A percentile compares a stretch with the other conserved stretches of the same genome.
These are phyloP conservation scores for Berberis thunbergii DNA, from an alignment of 164 flowering plant genomes.

Conservation along the genomic window DNA sequence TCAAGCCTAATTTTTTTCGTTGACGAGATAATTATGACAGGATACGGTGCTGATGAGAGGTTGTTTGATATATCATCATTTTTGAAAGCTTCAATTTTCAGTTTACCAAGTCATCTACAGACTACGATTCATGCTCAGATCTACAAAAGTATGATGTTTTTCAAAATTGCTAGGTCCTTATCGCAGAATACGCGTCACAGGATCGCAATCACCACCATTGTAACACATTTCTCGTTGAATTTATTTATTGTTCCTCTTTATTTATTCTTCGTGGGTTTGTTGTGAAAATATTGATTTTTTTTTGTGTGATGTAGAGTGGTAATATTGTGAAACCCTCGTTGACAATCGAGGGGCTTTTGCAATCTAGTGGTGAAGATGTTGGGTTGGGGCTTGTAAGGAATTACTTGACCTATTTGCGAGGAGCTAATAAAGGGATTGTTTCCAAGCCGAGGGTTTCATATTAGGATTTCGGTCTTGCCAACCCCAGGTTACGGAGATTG, in stretches of 20 bases:
- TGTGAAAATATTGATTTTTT: too few species aligned
- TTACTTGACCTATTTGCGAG: slow-evolving; percentile 38
- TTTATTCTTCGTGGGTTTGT: too few species aligned
- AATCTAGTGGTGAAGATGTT: slow-evolving; percentile 12
- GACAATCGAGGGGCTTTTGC: slow-evolving; percentile 9
- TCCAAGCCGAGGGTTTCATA: slow-evolving; percentile 23
- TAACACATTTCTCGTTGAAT: too few species aligned
- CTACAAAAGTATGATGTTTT: slow-evolving; percentile 26
- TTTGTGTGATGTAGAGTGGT: slow-evolving; percentile 4
- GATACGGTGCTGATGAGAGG: too few species aligned
- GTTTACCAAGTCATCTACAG: too few species aligned
- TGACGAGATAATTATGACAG: too few species aligned
- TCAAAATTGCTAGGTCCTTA: slow-evolving; percentile 30
- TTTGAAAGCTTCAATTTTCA: too few species aligned
- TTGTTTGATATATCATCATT: too few species aligned
- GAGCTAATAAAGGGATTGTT: slow-evolving; percentile 21
- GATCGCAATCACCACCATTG: slow-evolving; percentile 17
- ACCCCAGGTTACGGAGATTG: slow-evolving; percentile 36
- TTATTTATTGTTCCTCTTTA: not conserved
- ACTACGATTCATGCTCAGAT: not conserved
- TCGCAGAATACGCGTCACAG: slow-evolving; percentile 26
- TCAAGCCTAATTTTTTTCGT: too few species aligned
- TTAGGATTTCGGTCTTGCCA: slow-evolving; percentile 32
- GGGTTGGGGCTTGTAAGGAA: slow-evolving; percentile 43
- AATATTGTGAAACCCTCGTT: slow-evolving; percentile 25